Conservation (phyloP, 306 rosid species). For the Coriaria nepalensis region DNA sequence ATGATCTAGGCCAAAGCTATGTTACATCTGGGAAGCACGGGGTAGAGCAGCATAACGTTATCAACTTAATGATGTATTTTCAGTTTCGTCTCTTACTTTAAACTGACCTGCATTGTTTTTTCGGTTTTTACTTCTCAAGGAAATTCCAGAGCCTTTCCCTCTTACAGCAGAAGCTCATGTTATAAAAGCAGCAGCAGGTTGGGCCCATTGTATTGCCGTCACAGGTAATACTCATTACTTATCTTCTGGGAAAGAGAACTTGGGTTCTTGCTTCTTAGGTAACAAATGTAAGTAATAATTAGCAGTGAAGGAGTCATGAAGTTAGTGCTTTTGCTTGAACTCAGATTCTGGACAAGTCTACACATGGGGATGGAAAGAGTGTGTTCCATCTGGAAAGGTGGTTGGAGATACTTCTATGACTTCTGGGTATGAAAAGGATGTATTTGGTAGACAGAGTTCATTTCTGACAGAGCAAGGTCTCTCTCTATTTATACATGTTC, state of each 20-base stretch:
- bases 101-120: constrained; percentile 14
- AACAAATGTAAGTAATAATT: too few species aligned
- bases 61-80: background rate
- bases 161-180: constrained; percentile 62
- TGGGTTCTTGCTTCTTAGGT: background rate
- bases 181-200: constrained; percentile 71
- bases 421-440: constrained; percentile 42
- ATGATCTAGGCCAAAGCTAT: constrained; percentile 95
- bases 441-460: constrained; percentile 43
- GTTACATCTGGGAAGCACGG: constrained; percentile 92
- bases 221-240: constrained; percentile 51
- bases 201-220: constrained; percentile 90
- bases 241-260: background rate
- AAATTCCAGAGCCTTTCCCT: constrained; percentile 85
- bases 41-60: constrained; percentile 30
- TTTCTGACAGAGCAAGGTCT: constrained; percentile 56
- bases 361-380: constrained; percentile 99
- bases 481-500: too few species aligned
- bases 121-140: constrained; percentile 37
- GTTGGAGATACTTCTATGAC: constrained; percentile 37
- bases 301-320: background rate
- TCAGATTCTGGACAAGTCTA: constrained; percentile 70
- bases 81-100: constrained; percentile 5
- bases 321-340: constrained; percentile 9
- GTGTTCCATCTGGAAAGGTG: constrained; percentile 89